Percentiles rank a stretch among this genome's conserved stretches.
Evolutionary conservation across 345 rosid genomes (phyloP).

Genomic region (Syzygium aromaticum): DNA sequence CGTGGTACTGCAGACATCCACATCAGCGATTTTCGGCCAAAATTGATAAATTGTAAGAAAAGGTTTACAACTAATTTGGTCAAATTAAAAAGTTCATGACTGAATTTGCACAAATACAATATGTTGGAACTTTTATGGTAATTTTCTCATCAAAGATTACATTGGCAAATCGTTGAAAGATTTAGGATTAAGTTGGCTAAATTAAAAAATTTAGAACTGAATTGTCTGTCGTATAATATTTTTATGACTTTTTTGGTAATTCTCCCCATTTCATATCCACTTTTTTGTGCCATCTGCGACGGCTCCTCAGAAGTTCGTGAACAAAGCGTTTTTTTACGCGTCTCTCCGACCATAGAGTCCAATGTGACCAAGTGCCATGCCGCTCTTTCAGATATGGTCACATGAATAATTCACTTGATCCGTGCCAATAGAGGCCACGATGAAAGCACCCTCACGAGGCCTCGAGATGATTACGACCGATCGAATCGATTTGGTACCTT

Average conservation of each 20-base stretch:
- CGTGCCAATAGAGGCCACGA: background rate
- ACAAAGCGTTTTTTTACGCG: background rate
- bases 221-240: too few species aligned
- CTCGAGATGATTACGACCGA: background rate
- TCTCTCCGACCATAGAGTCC: background rate
- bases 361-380: background rate
- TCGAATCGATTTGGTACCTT: background rate
- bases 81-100: too few species aligned
- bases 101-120: too few species aligned
- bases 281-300: background rate
- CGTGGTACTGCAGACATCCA: background rate
- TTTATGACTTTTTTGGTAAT: background rate
- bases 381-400: background rate
- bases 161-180: background rate
- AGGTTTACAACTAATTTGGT: too few species aligned
- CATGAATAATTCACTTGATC: background rate
- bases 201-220: background rate
- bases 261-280: background rate
- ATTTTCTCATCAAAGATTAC: background rate
- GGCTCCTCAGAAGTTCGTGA: background rate
- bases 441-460: background rate
- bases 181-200: background rate
- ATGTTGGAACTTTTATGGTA: too few species aligned
- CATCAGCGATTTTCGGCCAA: fast-evolving
- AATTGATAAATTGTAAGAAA: background rate